Evolutionary conservation across 305 asterid species (phyloP).

Genomic region (Fraxinus latifolia): DNA sequence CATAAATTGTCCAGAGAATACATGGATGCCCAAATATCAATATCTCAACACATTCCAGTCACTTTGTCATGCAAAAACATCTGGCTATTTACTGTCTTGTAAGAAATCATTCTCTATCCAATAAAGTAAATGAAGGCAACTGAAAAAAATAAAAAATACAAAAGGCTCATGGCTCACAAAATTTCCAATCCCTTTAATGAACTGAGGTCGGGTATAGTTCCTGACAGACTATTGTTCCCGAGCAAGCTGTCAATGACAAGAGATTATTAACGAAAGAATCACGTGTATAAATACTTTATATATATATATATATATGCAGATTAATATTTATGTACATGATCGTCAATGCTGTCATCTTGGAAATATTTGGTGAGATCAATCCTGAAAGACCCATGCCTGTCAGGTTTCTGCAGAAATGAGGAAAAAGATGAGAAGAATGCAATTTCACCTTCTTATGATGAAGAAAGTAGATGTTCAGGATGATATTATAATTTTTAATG

Average conservation of each 20-base stretch:
- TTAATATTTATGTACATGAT: constrained; percentile 52
- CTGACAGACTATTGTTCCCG: constrained; percentile 69
- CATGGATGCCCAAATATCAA: not conserved
- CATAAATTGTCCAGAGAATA: not conserved
- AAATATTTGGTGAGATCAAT: constrained; percentile 56
- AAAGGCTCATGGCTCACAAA: constrained; percentile 49
- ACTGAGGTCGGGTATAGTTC: constrained; percentile 71
- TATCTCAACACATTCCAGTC: not conserved
- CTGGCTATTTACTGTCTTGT: not conserved
- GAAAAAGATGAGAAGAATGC: not conserved
- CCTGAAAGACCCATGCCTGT: constrained; percentile 71
- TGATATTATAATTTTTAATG: not conserved
- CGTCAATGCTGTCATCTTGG: constrained; percentile 66
- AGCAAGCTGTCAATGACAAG: constrained; percentile 51
- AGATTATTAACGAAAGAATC: constrained; percentile 18
- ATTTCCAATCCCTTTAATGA: constrained; percentile 52
- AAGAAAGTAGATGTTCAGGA: not conserved
- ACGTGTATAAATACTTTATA: not conserved
- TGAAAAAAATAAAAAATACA: not conserved
- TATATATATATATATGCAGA: constrained; percentile 2
- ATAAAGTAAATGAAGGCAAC: not conserved
- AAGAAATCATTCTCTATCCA: not conserved
- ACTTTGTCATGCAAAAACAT: not conserved
- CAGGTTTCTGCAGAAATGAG: constrained; percentile 52
- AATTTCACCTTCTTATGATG: not conserved